A percentile compares a stretch with the other conserved stretches of the same genome.
Conservation (phyloP, 192 early-diverging fungal species). For the Umbelopsis vinacea region DNA sequence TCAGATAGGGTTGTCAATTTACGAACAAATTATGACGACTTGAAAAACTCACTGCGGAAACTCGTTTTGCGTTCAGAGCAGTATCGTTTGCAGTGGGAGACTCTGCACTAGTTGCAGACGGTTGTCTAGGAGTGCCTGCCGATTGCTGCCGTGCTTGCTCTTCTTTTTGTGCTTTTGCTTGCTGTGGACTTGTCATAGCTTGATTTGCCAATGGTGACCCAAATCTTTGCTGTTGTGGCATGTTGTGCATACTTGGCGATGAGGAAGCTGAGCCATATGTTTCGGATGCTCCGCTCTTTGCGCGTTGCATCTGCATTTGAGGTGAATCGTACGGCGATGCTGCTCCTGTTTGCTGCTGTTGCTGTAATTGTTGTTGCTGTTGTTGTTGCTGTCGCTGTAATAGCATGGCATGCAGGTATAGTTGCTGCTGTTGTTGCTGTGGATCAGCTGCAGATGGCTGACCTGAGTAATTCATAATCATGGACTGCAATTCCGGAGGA, state of each 20-base stretch:
- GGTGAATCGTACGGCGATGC: slow-evolving; percentile 8
- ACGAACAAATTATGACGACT: no score
- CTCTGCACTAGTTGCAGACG: neutral
- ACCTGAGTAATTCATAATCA: slow-evolving; percentile 20
- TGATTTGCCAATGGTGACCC: neutral
- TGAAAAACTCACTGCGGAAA: slow-evolving; percentile 27
- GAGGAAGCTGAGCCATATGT: slow-evolving; percentile 5
- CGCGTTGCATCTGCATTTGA: slow-evolving; percentile 2
- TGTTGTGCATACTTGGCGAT: slow-evolving; percentile 9
- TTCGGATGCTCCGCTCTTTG: slow-evolving; percentile 12
- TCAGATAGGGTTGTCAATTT: no score
- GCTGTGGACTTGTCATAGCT: slow-evolving; percentile 13
- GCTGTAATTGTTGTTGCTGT: slow-evolving; percentile 25
- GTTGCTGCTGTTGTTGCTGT: slow-evolving; percentile 11
- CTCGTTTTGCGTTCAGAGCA: slow-evolving; percentile 32
- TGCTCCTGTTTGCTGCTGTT: slow-evolving; percentile 14
- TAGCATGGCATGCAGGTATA: slow-evolving; percentile 9
- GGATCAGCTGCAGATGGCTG: slow-evolving; percentile 4
- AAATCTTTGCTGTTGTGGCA: slow-evolving; percentile 12
- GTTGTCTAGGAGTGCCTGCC: neutral
- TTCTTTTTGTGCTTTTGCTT: slow-evolving; percentile 19
- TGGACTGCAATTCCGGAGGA: slow-evolving; percentile 17
- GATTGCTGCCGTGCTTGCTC: slow-evolving; percentile 2
- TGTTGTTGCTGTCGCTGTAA: slow-evolving; percentile 25
- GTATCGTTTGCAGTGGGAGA: slow-evolving; percentile 2